A percentile compares a stretch with the other conserved stretches of the same genome.
phyloP scores from a whole-genome alignment of 768 basidiomycete species.

The Serendipita sp. region DNA sequence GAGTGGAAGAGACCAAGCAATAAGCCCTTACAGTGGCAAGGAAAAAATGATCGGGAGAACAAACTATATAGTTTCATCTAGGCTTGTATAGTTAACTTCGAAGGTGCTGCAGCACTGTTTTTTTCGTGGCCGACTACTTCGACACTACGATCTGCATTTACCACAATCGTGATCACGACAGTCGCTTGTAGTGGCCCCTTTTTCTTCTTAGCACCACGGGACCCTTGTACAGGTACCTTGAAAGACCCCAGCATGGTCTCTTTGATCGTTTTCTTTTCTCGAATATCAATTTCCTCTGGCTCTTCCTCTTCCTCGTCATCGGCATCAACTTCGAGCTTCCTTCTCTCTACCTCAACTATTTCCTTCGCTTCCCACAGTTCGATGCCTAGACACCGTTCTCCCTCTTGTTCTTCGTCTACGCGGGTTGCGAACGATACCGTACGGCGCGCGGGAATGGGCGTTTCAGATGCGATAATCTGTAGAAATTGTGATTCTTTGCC shows the following conservation, averaged over 20 bases:
- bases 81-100: not conserved
- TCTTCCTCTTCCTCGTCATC: slow-evolving; percentile 33
- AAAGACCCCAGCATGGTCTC: slow-evolving; percentile 30
- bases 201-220: not conserved
- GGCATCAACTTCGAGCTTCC: slow-evolving; percentile 32
- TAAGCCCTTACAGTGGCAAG: not conserved
- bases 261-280: slow-evolving; percentile 44
- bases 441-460: slow-evolving; percentile 51
- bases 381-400: slow-evolving; percentile 31
- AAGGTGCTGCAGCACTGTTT: not conserved
- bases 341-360: slow-evolving; percentile 44
- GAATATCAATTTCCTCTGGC: slow-evolving; percentile 44
- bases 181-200: slow-evolving; percentile 4
- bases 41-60: not conserved
- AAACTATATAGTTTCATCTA: not conserved
- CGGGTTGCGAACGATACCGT: slow-evolving; percentile 36
- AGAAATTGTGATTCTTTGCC: slow-evolving; percentile 34
- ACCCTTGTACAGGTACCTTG: not conserved
- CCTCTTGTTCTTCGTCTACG: slow-evolving; percentile 27
- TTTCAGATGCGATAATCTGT: slow-evolving; percentile 51
- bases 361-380: slow-evolving; percentile 72
- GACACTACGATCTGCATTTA: not conserved
- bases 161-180: not conserved
- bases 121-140: not conserved
- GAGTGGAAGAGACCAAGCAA: not conserved